These are phyloP conservation scores for Uronychia setigera DNA, from an alignment of 73 alveolate species.

Conservation along the genomic window DNA sequence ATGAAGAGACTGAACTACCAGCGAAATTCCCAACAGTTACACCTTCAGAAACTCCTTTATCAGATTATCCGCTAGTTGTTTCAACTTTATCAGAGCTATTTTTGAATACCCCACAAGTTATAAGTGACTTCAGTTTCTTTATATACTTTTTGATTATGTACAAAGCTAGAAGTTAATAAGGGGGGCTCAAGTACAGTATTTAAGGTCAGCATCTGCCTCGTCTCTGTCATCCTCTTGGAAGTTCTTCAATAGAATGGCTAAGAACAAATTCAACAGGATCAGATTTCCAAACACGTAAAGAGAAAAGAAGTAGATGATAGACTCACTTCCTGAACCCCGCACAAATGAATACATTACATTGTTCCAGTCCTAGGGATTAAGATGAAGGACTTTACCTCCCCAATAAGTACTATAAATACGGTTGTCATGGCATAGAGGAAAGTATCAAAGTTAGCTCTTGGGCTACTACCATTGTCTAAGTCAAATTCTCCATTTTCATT, in stretches of 20 bases:
- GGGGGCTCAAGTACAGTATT: background rate
- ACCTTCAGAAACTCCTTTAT: background rate
- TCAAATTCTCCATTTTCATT: constrained; percentile 1
- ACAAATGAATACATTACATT: constrained; percentile 33
- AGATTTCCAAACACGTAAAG: constrained; percentile 44
- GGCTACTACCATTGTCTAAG: constrained; percentile 24
- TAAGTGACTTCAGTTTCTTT: background rate
- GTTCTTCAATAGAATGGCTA: constrained; percentile 51
- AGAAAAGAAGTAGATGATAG: constrained; percentile 27
- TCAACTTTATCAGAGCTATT: too few species aligned
- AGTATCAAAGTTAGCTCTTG: constrained; percentile 46
- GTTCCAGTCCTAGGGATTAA: constrained; percentile 62
- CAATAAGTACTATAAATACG: constrained; percentile 45
- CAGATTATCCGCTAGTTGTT: background rate
- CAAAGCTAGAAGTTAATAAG: background rate
- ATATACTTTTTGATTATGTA: too few species aligned
- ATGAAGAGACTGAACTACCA: too few species aligned
- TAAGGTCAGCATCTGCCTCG: background rate
- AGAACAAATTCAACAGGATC: constrained; percentile 41
- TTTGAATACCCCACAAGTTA: too few species aligned
- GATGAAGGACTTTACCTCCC: constrained; percentile 25
- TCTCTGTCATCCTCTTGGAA: constrained; percentile 22
- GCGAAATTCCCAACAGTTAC: background rate
- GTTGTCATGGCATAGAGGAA: constrained; percentile 28
- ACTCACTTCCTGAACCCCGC: constrained; percentile 30